A percentile compares a stretch with the other conserved stretches of the same genome.
Evolutionary conservation across 2,329 filamentous ascomycete genomes (phyloP).

Genomic region (Diaporthe sp.): DNA sequence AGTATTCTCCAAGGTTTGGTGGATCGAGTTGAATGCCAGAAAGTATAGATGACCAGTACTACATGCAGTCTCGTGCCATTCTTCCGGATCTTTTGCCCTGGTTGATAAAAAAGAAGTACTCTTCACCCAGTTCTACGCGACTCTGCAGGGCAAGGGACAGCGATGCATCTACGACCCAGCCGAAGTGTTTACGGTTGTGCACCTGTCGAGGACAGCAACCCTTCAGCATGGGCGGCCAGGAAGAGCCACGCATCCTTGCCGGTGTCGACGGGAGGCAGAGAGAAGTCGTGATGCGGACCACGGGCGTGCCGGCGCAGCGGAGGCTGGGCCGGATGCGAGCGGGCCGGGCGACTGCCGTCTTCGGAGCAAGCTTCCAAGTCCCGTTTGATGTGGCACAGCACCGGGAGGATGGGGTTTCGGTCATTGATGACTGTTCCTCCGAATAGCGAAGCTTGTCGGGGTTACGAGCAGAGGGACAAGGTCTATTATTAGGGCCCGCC

Average conservation of each 20-base stretch:
- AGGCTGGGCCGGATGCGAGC: background rate
- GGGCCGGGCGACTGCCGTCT: background rate
- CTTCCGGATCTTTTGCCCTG: background rate
- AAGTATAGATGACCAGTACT: too few relatives aligned
- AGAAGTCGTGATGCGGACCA: too few relatives aligned
- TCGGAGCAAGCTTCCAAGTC: too few relatives aligned
- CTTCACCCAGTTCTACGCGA: background rate
- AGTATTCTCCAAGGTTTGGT: background rate
- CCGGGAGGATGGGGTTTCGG: too few relatives aligned
- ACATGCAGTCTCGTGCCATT: background rate
- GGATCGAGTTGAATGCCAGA: background rate
- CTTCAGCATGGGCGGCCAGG: slow-evolving; percentile 41
- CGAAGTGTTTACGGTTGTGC: background rate
- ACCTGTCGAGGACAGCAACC: background rate
- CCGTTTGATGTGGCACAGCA: too few relatives aligned
- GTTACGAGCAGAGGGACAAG: background rate
- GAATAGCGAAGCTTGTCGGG: background rate
- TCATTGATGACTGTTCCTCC: background rate
- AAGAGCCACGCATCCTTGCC: slow-evolving; percentile 62
- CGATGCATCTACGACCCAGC: background rate
- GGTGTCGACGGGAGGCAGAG: too few relatives aligned
- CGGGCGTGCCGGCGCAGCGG: background rate
- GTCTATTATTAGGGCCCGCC: slow-evolving; percentile 6
- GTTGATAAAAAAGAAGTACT: too few relatives aligned
- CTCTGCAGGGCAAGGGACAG: background rate